Evolutionary conservation across 2,329 filamentous ascomycete genomes (phyloP), one percentile per base, ranked within the genome.

Genomic region (Trichoderma asperellum): DNA sequence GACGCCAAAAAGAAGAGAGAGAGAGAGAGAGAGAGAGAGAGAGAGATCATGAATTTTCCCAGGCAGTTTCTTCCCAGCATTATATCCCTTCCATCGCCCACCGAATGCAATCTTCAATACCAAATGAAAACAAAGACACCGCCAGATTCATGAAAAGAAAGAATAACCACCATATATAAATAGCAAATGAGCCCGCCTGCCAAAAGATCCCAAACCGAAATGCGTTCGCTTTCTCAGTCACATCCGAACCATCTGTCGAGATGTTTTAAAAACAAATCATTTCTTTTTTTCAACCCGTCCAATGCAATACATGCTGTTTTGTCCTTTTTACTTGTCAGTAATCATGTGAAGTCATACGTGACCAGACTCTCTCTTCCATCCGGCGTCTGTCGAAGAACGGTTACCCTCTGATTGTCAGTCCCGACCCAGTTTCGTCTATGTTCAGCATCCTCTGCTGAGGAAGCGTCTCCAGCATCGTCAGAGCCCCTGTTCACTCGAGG

Each of bases 351-450:
- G 79, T 97, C 92, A 77, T 97, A 97, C 55, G 96, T 89, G 76
- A 94, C 86, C 71, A 97, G 79, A 71, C 91, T 89, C 76, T 95
- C 92, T 49, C 86, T 85, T 1, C 92, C 92, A 32, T 87, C 83
- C 32, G 82, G 79, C 72, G 88, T 87, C 79, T 95, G 92, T 72
- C 92, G 90, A 62, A 97, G 83, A 53, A 97, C 88, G 71, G 97
- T 90, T n/a, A 97, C 92, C 81, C 93, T 93, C 79, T 97, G 92
- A 55, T 97, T 93, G 75, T 97, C 93, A 75, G 97, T 97, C 0
- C 92, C 93, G 10, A 97, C 89, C 88, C 91, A 95, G 63, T 86
- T 86, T 70, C 84, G 81, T 60, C 80, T 78, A 69, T 84, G 84
- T 43, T 86, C 82, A 77, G 81, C 81, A 49, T 77, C 75, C 4